Evolutionary conservation across 768 basidiomycete genomes (phyloP), one percentile per base, ranked within the genome.

Genomic region (Coprinellus aureogranulatus): DNA sequence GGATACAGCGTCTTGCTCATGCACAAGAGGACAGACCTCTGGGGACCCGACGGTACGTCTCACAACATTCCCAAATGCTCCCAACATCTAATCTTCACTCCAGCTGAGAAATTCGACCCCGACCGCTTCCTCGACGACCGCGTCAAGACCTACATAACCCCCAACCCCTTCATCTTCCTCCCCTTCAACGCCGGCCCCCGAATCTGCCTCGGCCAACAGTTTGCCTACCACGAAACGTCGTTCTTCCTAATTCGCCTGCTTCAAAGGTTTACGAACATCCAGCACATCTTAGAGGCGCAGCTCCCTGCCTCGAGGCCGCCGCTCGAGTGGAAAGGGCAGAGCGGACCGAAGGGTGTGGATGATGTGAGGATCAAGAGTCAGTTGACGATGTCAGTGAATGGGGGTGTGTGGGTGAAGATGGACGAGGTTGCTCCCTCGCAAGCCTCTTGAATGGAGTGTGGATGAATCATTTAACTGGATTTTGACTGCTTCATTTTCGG

Each of bases 41-140:
- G 57, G 57, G 57, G 48, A 25, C 41, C 51, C 20, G 57, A 25
- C n/a, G 27, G 4, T 27, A n/a, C 14, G n/a, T 52, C 23, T 22
- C 49, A 8, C 28, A 4, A 4, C 27, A 10, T 30, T 27, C 22
- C 16, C 11, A 6, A 18, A 16, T n/a, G 23, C n/a, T 51, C 34
- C 16, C 16, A 14, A 14, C 14, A 34, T 34, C 27, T 28, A 51
- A 18, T 16, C 26, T 51, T 6, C 27, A 18, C n/a, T 8, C n/a
- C 46, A 83, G 84, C 85, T 22, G 69, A 77, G 2, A 63, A 72
- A 58, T 89, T 87, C 63, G 86, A 88, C 63, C 87, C 87, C 0
- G 82, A 86, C 58, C 76, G 87, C 1, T 88, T 87, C 75, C 66
- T 88, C 28, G 87, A 88, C 59, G 77, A 81, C 26, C 73, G 86